Conservation (phyloP, 805 yeast genomes). For the Starmerella asiatica region DNA sequence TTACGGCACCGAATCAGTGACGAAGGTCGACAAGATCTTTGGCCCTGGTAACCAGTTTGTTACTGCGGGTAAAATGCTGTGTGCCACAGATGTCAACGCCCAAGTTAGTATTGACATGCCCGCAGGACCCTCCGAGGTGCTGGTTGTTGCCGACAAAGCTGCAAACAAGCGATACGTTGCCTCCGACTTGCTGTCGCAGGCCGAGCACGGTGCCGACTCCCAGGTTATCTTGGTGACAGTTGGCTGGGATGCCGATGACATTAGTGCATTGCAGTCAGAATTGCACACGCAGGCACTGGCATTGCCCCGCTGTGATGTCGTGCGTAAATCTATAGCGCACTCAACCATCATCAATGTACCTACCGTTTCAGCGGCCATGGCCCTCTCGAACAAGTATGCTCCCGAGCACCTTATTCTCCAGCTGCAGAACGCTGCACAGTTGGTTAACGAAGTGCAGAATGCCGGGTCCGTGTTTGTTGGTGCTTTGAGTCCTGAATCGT, state of each 20-base stretch:
- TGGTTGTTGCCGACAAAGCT: constrained; percentile 74
- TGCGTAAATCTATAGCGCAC: constrained; percentile 82
- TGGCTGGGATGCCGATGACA: constrained; percentile 44
- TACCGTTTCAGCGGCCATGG: constrained; percentile 64
- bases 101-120: constrained; percentile 98
- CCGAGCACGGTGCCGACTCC: constrained; percentile 97
- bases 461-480: constrained; percentile 98
- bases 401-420: constrained; percentile 97
- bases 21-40: constrained; percentile 89
- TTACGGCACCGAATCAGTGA: constrained; percentile 84
- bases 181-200: constrained; percentile 90
- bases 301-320: constrained; percentile 86
- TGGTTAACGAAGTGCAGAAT: constrained; percentile 62
- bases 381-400: constrained; percentile 80
- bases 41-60: constrained; percentile 99
- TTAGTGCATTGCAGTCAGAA: constrained; percentile 64
- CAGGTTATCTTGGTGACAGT: constrained; percentile 90
- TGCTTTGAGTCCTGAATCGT: constrained; percentile 88
- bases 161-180: constrained; percentile 96
- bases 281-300: constrained; percentile 69
- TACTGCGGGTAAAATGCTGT: constrained; percentile 97
- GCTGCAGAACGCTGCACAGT: constrained; percentile 60
- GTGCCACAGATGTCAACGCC: constrained; percentile 90
- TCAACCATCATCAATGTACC: constrained; percentile 66
- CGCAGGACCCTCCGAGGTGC: constrained; percentile 97